Conservation (phyloP, 164 flowering plant species). For the Berberis thunbergii region DNA sequence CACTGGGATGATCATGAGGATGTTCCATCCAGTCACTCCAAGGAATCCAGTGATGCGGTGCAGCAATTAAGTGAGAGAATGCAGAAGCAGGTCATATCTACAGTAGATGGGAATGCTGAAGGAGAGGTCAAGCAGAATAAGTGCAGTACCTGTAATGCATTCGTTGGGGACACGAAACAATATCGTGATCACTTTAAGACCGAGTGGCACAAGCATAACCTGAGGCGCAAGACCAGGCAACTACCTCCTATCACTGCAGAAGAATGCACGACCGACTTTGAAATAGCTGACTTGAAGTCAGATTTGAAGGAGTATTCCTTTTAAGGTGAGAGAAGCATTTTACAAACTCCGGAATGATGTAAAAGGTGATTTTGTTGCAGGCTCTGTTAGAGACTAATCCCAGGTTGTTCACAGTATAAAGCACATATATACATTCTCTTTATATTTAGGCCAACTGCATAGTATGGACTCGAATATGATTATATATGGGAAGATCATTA, state of each 20-base stretch:
- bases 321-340: slow-evolving; percentile 20
- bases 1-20: slow-evolving; percentile 58
- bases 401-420: too few relatives aligned
- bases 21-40: slow-evolving; percentile 18
- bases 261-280: slow-evolving; percentile 71
- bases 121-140: slow-evolving; percentile 57
- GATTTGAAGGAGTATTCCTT: slow-evolving; percentile 91
- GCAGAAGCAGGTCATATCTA: slow-evolving; percentile 47
- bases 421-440: too few relatives aligned
- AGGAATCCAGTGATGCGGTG: slow-evolving; percentile 27
- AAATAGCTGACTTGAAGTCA: slow-evolving; percentile 39
- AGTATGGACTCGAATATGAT: too few relatives aligned
- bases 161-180: slow-evolving; percentile 64
- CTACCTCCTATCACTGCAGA: slow-evolving; percentile 83
- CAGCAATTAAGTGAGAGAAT: slow-evolving; percentile 37
- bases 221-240: slow-evolving; percentile 73
- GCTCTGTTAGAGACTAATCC: too few relatives aligned
- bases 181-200: slow-evolving; percentile 89
- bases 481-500: too few relatives aligned
- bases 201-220: slow-evolving; percentile 96
- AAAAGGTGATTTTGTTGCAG: too few relatives aligned
- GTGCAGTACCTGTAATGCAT: slow-evolving; percentile 81
- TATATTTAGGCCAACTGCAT: too few relatives aligned
- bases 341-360: too few relatives aligned
- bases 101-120: slow-evolving; percentile 18